phyloP scores from a whole-genome alignment of 257 asterid genomes.

The Leptodermis oblonga region DNA sequence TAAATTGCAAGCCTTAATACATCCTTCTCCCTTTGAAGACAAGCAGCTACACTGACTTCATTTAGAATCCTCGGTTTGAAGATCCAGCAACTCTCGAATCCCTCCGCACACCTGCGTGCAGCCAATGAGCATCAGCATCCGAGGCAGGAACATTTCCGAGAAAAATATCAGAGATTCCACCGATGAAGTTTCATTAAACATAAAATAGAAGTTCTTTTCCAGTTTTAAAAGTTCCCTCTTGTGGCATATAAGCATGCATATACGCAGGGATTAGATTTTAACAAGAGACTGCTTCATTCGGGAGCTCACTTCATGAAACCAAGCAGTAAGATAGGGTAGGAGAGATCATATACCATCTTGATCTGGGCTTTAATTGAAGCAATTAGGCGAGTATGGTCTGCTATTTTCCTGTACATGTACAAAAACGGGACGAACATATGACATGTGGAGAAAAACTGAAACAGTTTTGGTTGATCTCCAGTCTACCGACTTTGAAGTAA shows the following conservation, averaged over 20 bases:
- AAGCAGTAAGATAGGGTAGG: not conserved
- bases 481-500: constrained; percentile 3
- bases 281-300: not conserved
- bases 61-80: constrained; percentile 31
- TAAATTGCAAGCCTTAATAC: too few species aligned
- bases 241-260: too few species aligned
- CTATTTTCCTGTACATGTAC: constrained; percentile 74
- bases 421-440: not conserved
- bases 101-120: constrained; percentile 70
- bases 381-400: constrained; percentile 60
- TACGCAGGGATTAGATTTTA: not conserved
- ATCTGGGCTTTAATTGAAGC: constrained; percentile 81
- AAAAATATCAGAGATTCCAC: too few species aligned
- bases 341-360: constrained; percentile 49
- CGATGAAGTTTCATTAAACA: too few species aligned
- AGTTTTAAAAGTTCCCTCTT: too few species aligned
- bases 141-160: too few species aligned
- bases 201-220: too few species aligned
- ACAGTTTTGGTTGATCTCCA: too few species aligned
- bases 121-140: constrained; percentile 12
- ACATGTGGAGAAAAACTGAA: not conserved
- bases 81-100: constrained; percentile 60
- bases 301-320: not conserved
- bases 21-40: not conserved
- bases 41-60: not conserved